Evolutionary conservation across 1,139 yeast species (phyloP), one percentile per base, ranked within the genome.

Genomic region (Sugiyamaella neomexicana): DNA sequence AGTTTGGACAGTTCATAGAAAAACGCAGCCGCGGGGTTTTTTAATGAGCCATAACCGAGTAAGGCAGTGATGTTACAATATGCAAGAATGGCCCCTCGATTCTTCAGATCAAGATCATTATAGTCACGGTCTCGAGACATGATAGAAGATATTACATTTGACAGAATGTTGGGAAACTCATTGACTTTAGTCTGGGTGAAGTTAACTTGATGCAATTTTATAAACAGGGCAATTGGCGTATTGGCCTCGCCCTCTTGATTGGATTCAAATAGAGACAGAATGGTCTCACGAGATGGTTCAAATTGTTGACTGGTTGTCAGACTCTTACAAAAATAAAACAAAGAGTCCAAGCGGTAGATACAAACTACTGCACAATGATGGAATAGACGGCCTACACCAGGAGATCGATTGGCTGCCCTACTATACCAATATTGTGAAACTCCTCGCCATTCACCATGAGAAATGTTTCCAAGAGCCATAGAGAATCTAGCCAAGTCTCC

Each of bases 401-500:
- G 69, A 8, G 67, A 60, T 16, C 65, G 42, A 36, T 59, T 56
- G 2, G 68, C 58, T 8, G 72, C 68, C 34, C 65, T 58, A 8
- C 60, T 54, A 50, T 69, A 69, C 73, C 73, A 69, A 53, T 60
- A 66, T 45, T 62, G 63, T 37, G 71, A 65, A 27, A 63, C 58
- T 1, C 59, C 60, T 25, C 65, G 58, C 72, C 72, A 69, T 48
- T 65, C 69, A 2, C 61, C 60, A 39, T 51, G 53, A 40, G 58
- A 52, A 50, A 57, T 53, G 46, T 56, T 52, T 51, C 60, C 49
- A 58, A 63, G 42, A 1, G 67, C 63, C 62, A 67, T 61, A 15
- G 68, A 61, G 32, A 68, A 66, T 16, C 68, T 55, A 3, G 72
- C 65, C 32, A 69, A 53, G 45, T 69, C 73, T 2, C 73, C 73